Conservation (phyloP, 2,329 filamentous ascomycete species). For the Cladophialophora chaetospira region DNA sequence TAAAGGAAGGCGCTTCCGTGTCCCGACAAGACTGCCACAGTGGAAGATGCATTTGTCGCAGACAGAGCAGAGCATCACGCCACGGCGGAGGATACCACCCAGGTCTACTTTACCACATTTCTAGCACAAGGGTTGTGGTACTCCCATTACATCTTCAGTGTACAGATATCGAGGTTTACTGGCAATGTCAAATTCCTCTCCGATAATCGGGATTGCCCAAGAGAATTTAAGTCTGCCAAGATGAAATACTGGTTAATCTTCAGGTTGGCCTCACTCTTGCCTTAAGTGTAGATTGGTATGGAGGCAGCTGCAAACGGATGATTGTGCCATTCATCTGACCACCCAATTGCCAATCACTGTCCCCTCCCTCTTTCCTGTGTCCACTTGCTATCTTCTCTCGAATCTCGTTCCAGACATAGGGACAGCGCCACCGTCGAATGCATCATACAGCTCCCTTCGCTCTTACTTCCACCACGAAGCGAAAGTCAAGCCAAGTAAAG, state of each 20-base stretch:
- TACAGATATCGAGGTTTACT: conserved; percentile 8
- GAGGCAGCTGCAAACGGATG: no score
- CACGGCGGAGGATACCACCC: neutral
- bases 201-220: neutral
- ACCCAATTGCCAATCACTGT: no score
- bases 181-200: conserved; percentile 18
- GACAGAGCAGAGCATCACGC: neutral
- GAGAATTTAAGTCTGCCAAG: neutral
- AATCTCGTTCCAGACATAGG: no score
- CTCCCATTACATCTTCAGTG: conserved; percentile 1
- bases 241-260: neutral
- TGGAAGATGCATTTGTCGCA: neutral
- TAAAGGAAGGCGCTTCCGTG: conserved; percentile 6
- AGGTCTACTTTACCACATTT: neutral
- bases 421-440: no score
- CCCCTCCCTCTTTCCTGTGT: no score
- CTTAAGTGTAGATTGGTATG: no score
- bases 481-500: no score
- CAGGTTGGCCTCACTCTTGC: neutral
- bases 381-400: no score
- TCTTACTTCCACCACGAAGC: no score
- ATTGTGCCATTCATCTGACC: no score
- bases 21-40: neutral
- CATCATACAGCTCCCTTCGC: no score
- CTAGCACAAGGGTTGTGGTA: neutral